Evolutionary conservation across 2,329 filamentous ascomycete genomes (phyloP).

Genomic region (Colletotrichum sp.): DNA sequence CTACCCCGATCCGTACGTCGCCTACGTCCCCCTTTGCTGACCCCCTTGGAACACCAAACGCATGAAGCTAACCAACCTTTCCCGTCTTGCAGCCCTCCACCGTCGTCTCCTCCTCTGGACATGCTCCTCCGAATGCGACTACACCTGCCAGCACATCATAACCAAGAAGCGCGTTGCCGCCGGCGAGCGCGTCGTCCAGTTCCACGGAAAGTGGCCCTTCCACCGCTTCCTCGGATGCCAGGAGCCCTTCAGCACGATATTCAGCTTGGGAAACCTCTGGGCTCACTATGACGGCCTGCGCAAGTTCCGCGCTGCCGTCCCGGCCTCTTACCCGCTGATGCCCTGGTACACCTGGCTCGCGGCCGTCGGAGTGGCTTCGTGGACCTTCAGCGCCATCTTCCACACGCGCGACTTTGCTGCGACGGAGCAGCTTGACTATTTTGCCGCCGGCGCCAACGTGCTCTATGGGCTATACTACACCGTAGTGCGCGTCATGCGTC

Average conservation of each 20-base stretch:
- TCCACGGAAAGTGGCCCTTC: conserved; percentile 99
- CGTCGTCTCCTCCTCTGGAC: conserved; percentile 90
- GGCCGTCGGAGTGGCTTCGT: conserved; percentile 80
- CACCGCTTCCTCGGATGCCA: conserved; percentile 89
- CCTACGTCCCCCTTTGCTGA: background rate
- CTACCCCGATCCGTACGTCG: conserved; percentile 73
- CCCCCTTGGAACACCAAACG: background rate
- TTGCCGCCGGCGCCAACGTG: conserved; percentile 87
- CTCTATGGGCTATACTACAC: conserved; percentile 91
- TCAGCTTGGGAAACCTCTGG: conserved; percentile 88
- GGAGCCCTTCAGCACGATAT: conserved; percentile 92
- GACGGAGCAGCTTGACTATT: conserved; percentile 97
- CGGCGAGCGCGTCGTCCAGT: conserved; percentile 79
- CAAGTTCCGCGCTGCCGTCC: conserved; percentile 73
- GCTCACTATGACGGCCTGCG: conserved; percentile 82
- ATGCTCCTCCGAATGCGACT: conserved; percentile 94
- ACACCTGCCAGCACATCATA: conserved; percentile 94
- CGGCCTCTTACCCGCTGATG: conserved; percentile 74
- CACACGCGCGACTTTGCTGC: conserved; percentile 84
- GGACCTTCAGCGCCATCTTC: conserved; percentile 90
- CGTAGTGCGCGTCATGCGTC: conserved; percentile 79
- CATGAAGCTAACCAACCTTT: conserved; percentile 3
- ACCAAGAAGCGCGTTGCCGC: conserved; percentile 73
- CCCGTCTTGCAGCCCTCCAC: conserved; percentile 67
- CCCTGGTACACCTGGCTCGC: conserved; percentile 83